Base-by-base conservation (phyloP, 2,329 filamentous ascomycete species). In the Allantophomopsis lycopodina region DNA sequence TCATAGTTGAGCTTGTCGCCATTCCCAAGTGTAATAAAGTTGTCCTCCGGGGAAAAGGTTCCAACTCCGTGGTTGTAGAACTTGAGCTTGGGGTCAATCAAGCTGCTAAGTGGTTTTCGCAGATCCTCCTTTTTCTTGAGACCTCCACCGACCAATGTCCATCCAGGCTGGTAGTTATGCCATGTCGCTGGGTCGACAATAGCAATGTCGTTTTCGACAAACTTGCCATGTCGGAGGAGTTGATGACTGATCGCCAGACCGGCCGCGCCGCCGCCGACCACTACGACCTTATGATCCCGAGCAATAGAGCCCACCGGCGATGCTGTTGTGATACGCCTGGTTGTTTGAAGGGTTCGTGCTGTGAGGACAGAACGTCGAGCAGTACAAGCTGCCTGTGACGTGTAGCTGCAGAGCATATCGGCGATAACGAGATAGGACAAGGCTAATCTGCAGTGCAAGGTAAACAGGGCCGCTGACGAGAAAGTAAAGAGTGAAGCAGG, bases 91-190 rank as follows among this genome's bases (percentile, higher is more conserved):
- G 69, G 55, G 47, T 79, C 67, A 7, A 81, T 55, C 37, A 81
- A 52, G 36, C 58, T 58, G 4, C 59, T 49, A 32, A 79, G 52
- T 1, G 68, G 68, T 41, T 60, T 56, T 36, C 67, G 65, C 41
- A 81, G 57, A 17, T 77, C 66, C 45, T 77, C 61, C 51, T 75
- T 76, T 36, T 62, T 67, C 56, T 80, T 80, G 32, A 82, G 62
- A 3, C 77, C 77, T 32, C 72, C 76, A 34, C 76, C 77, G 2
- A 81, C 77, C 1, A 82, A 62, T 2, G 78, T 82, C 76, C 76
- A 82, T 40, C 77, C 77, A 1, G 77, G 75, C 55, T 82, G 77
- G 53, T 80, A 82, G 58, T 82, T 66, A 51, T 82, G 76, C 64
- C 66, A 76, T 46, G 59, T 53, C 1, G 76, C 66, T 0, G 77